A percentile compares a stretch with the other conserved stretches of the same genome.
phyloP scores from a whole-genome alignment of 106 monocot species.

The Acanthochlamys bracteata region DNA sequence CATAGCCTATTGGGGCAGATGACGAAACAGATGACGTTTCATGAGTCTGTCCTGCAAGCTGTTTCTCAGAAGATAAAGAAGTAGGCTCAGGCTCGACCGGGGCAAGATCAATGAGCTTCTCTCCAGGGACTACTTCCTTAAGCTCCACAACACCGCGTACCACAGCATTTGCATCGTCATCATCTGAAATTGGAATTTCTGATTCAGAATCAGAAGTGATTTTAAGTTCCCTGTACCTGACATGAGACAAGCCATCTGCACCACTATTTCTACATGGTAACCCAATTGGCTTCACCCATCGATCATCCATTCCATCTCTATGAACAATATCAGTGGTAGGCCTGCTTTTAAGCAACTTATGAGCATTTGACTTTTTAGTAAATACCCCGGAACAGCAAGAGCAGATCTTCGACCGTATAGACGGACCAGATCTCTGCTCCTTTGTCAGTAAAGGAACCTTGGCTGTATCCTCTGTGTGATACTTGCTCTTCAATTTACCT shows the following conservation, averaged over 20 bases:
- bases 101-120: slow-evolving; percentile 32
- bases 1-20: slow-evolving; percentile 12
- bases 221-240: slow-evolving; percentile 32
- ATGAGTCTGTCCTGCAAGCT: slow-evolving; percentile 6
- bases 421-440: slow-evolving; percentile 3
- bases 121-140: slow-evolving; percentile 16
- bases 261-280: neutral
- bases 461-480: neutral
- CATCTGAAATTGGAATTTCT: slow-evolving; percentile 26
- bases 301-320: slow-evolving; percentile 4
- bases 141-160: slow-evolving; percentile 9
- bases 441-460: slow-evolving; percentile 6
- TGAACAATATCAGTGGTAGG: neutral
- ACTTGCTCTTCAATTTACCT: neutral
- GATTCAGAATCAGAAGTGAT: slow-evolving; percentile 38
- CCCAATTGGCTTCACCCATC: slow-evolving; percentile 1
- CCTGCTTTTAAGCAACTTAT: slow-evolving; percentile 10
- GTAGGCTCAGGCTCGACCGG: slow-evolving; percentile 11
- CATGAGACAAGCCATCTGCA: slow-evolving; percentile 13
- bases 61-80: slow-evolving; percentile 9
- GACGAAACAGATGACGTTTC: slow-evolving; percentile 3
- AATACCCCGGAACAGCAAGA: slow-evolving; percentile 30
- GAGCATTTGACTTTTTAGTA: neutral
- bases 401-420: slow-evolving; percentile 11
- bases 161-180: slow-evolving; percentile 18